Evolutionary conservation across 225 moss, liverwort and hornwort species (phyloP).

Genomic region (Pseudisothecium myosuroides): DNA sequence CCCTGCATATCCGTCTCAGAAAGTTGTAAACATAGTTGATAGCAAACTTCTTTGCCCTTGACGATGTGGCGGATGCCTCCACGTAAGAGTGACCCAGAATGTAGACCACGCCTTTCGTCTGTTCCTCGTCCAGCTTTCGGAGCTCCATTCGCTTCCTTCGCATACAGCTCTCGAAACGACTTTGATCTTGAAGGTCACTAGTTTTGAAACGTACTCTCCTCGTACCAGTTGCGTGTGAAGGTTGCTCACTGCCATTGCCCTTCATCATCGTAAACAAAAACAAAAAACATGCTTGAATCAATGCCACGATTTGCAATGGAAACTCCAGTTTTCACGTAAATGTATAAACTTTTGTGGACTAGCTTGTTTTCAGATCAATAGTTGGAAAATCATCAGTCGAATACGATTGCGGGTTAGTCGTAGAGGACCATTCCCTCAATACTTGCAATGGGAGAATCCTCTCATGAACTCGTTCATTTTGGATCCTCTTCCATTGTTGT

Average conservation of each 20-base stretch:
- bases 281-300: background rate
- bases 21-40: slow-evolving; percentile 55
- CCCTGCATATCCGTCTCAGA: slow-evolving; percentile 39
- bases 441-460: background rate
- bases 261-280: background rate
- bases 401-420: too few species aligned
- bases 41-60: slow-evolving; percentile 38
- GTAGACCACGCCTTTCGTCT: slow-evolving; percentile 46
- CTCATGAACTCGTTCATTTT: background rate
- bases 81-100: slow-evolving; percentile 67
- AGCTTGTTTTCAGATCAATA: background rate
- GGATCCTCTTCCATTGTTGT: background rate
- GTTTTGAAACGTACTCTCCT: slow-evolving; percentile 35
- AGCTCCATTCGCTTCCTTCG: slow-evolving; percentile 1
- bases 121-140: slow-evolving; percentile 25
- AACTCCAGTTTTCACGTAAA: background rate
- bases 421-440: background rate
- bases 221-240: slow-evolving; percentile 3
- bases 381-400: background rate
- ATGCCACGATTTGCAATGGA: background rate
- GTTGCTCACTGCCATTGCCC: background rate
- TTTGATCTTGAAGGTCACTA: background rate
- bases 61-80: slow-evolving; percentile 39
- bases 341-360: background rate
- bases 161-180: too few species aligned